Base-by-base conservation (phyloP, 176 grass and related monocot genomes). In the Luzula sylvatica region DNA sequence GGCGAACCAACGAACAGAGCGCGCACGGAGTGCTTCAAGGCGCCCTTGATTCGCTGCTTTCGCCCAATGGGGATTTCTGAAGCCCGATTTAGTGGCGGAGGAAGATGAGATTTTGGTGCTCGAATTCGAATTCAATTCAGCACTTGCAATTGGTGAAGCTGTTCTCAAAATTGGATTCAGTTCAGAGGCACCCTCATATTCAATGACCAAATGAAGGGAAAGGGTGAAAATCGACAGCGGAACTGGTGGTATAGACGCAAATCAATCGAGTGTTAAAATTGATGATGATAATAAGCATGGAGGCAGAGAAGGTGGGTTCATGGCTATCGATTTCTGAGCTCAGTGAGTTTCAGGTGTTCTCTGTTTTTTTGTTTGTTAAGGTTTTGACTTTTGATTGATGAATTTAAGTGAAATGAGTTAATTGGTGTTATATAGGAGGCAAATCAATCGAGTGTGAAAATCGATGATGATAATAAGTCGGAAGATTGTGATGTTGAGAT, bases 401-500 rank as follows among this genome's bases (percentile, higher is more conserved):
- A 35, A 35, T 35, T n/a, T 35, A 2, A 35, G 30, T 35, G 30
- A 9, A 35, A 35, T 35, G 9, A 35, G 5, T 35, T 35, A 35
- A 35, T 35, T 59, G 55, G 18, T 12, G 11, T 14, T 47, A 35
- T 29, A 6, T 8, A 64, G 60, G 43, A 50, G 4, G 9, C 63
- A 24, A 53, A 46, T n/a, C 65, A 74, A 12, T 30, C 26, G 42
- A 58, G 9, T 14, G 19, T 64, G 38, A 83, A 70, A 26, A 23
- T 5, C 20, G 35, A 38, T 8, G 14, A 14, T 28, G 20, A 11
- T 15, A n/a, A n/a, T n/a, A 41, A 20, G 5, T 32, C 55, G 11
- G 65, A 78, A 7, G 70, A 73, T 46, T 81, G 69, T 24, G 86
- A 98, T 23, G 55, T 98, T n/a, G 72, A 84, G 8, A 78, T 98